Evolutionary conservation across 306 rosid genomes (phyloP).

Genomic region (Corylus avellana): DNA sequence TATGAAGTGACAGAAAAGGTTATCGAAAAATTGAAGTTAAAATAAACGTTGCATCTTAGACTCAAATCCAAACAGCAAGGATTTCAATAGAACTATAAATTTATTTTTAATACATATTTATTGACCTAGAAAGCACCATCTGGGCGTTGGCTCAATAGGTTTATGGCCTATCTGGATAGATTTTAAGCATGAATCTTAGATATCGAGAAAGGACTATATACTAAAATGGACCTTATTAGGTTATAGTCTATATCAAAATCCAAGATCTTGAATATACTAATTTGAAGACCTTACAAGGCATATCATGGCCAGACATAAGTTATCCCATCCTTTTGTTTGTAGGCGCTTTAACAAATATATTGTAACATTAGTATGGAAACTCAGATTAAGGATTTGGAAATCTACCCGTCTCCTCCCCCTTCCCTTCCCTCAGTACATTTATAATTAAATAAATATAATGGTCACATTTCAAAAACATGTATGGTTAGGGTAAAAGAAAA

Average conservation of each 20-base stretch:
- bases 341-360: background rate
- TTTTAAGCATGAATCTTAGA: background rate
- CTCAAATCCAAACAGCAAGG: background rate
- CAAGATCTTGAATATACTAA: background rate
- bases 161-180: background rate
- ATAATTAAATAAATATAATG: background rate
- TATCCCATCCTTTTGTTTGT: background rate
- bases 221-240: slow-evolving; percentile 5
- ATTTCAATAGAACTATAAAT: background rate
- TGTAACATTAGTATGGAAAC: background rate
- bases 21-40: slow-evolving; percentile 10
- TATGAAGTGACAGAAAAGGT: slow-evolving; percentile 8
- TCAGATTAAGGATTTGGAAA: background rate
- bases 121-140: background rate
- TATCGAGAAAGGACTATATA: background rate
- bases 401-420: background rate
- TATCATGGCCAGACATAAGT: background rate
- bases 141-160: background rate
- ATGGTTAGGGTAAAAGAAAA: background rate
- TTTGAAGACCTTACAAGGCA: background rate
- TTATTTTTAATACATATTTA: background rate
- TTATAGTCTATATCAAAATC: background rate
- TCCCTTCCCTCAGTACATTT: background rate
- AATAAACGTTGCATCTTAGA: background rate
- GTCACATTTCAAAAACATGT: background rate